Conservation (phyloP, 768 basidiomycete species). For the Lentinula sp. region DNA sequence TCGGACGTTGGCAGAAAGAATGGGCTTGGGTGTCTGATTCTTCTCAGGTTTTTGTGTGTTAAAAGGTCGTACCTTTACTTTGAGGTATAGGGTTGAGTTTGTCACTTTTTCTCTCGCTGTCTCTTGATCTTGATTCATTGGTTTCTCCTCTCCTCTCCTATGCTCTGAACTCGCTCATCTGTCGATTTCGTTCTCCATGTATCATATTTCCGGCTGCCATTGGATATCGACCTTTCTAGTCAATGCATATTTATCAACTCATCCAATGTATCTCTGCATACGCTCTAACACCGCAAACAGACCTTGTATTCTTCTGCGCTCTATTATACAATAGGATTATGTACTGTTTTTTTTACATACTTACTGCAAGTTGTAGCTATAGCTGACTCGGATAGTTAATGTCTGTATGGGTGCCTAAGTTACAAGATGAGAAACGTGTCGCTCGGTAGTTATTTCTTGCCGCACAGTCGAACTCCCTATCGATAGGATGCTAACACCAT, state of each 20-base stretch:
- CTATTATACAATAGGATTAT: not conserved
- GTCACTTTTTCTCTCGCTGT: not conserved
- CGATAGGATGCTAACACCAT: too few species aligned
- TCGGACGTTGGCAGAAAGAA: constrained; percentile 81
- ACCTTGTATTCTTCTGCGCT: not conserved
- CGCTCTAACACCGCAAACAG: not conserved
- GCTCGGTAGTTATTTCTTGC: too few species aligned
- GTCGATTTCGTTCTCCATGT: constrained; percentile 10
- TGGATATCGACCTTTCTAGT: not conserved
- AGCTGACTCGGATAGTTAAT: not conserved
- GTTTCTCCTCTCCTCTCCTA: constrained; percentile 24
- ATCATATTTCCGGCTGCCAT: not conserved
- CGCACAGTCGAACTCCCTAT: too few species aligned
- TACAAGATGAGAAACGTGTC: too few species aligned
- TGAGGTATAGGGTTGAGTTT: not conserved
- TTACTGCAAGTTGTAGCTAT: not conserved
- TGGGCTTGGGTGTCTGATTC: constrained; percentile 55
- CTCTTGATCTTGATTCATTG: not conserved
- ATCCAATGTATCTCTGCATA: not conserved
- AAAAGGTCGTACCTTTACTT: constrained; percentile 1
- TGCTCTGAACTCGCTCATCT: constrained; percentile 14
- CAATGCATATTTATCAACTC: not conserved
- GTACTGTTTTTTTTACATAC: not conserved
- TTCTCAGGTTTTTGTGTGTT: constrained; percentile 15
- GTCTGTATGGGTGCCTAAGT: not conserved